Conservation (phyloP, 306 rosid genomes). For the Castanopsis chinensis region DNA sequence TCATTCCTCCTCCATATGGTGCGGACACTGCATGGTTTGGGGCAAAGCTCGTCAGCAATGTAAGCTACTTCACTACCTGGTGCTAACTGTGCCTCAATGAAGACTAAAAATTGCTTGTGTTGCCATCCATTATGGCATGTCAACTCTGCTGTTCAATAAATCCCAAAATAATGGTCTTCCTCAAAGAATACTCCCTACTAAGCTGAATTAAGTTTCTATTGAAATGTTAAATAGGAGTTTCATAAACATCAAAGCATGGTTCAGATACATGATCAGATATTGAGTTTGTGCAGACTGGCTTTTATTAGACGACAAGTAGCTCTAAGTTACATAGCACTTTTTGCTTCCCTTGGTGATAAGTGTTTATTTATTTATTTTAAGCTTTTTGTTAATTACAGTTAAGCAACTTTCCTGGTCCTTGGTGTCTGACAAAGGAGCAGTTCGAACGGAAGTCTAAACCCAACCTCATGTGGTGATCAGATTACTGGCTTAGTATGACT, state of each 20-base stretch:
- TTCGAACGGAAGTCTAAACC: conserved; percentile 55
- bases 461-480: conserved; percentile 58
- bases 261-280: background rate
- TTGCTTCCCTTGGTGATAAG: background rate
- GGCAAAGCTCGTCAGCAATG: conserved; percentile 78
- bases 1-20: conserved; percentile 82
- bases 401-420: conserved; percentile 79
- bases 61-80: conserved; percentile 32
- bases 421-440: conserved; percentile 77
- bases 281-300: conserved; percentile 5
- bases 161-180: conserved; percentile 7
- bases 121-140: background rate
- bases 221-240: background rate
- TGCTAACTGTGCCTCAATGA: background rate
- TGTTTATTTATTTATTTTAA: background rate
- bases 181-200: background rate
- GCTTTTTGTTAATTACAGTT: conserved; percentile 40
- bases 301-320: background rate
- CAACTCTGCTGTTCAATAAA: background rate
- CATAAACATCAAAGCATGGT: background rate
- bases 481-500: background rate
- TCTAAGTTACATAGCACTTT: background rate
- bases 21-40: conserved; percentile 87
- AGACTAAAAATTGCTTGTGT: conserved; percentile 4
- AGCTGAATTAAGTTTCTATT: background rate